Conservation (phyloP, 1,284 basidiomycete genomes). For the Trametes sp. region DNA sequence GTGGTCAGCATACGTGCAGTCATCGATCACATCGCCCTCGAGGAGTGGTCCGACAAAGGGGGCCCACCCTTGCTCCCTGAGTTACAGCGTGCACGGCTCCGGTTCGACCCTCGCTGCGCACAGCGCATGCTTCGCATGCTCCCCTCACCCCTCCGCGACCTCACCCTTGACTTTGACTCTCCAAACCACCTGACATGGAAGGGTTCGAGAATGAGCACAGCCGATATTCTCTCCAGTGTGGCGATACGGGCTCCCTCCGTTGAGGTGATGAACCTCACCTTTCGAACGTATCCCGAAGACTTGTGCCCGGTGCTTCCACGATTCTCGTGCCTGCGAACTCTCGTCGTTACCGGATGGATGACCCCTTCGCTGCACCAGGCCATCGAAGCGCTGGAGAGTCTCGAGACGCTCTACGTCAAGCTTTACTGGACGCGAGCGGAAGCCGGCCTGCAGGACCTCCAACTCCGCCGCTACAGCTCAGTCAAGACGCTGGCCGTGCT, state of each 20-base stretch:
- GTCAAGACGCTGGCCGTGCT: slow-evolving; percentile 11
- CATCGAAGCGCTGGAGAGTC: slow-evolving; percentile 2
- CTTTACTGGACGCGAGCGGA: slow-evolving; percentile 17
- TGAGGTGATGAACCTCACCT: slow-evolving; percentile 11
- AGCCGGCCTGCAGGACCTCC: background rate
- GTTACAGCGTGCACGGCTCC: slow-evolving; percentile 6
- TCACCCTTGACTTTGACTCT: slow-evolving; percentile 14
- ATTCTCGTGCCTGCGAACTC: slow-evolving; percentile 8
- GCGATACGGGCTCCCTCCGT: slow-evolving; percentile 5
- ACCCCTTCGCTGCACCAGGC: slow-evolving; percentile 13
- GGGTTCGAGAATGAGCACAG: background rate
- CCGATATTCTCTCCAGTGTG: background rate
- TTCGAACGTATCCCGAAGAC: slow-evolving; percentile 5
- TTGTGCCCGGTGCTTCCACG: slow-evolving; percentile 2
- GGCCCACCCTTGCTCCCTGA: slow-evolving; percentile 13
- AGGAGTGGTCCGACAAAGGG: slow-evolving; percentile 17
- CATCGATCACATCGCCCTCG: slow-evolving; percentile 13
- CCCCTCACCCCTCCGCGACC: background rate
- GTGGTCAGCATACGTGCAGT: slow-evolving; percentile 5
- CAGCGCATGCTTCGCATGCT: slow-evolving; percentile 12
- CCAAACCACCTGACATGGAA: background rate
- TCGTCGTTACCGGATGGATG: slow-evolving; percentile 14
- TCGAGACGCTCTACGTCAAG: slow-evolving; percentile 15
- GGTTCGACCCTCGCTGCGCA: slow-evolving; percentile 7
- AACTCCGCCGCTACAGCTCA: background rate